Evolutionary conservation across 768 basidiomycete species (phyloP).

Genomic region (Tephrocybe sp.): DNA sequence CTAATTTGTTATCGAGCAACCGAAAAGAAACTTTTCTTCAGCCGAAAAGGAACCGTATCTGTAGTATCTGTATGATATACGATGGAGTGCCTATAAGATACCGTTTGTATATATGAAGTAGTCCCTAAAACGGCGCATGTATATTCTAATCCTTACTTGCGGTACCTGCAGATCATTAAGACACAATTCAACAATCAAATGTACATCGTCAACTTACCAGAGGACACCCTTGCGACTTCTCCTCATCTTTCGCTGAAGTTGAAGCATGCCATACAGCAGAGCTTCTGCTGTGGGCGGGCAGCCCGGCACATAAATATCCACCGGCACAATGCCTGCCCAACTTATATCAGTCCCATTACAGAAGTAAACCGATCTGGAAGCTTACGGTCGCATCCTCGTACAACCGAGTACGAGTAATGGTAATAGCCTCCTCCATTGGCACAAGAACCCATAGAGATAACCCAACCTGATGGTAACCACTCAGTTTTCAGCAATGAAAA

Average conservation of each 20-base stretch:
- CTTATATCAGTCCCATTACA: slow-evolving; percentile 7
- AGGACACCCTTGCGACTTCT: slow-evolving; percentile 82
- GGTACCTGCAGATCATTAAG: slow-evolving; percentile 42
- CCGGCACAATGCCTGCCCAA: slow-evolving; percentile 84
- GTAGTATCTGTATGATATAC: no score
- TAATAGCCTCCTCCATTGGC: slow-evolving; percentile 98
- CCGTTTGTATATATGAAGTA: slow-evolving; percentile 6
- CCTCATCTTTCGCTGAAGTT: slow-evolving; percentile 96
- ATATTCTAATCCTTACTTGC: slow-evolving; percentile 38
- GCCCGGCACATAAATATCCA: slow-evolving; percentile 97
- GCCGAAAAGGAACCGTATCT: not conserved
- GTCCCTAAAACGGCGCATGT: not conserved
- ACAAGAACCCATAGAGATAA: slow-evolving; percentile 99
- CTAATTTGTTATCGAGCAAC: not conserved
- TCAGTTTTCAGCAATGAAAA: slow-evolving; percentile 7
- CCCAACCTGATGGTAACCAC: slow-evolving; percentile 67
- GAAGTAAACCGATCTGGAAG: slow-evolving; percentile 7
- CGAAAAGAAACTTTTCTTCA: not conserved
- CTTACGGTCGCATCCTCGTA: slow-evolving; percentile 95
- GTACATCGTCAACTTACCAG: slow-evolving; percentile 56
- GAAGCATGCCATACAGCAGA: slow-evolving; percentile 93
- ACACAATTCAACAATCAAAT: not conserved
- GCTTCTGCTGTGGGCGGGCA: slow-evolving; percentile 97
- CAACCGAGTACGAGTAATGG: slow-evolving; percentile 98
- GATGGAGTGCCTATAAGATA: slow-evolving; percentile 6